Percentiles rank a stretch among this genome's conserved stretches.
Conservation (phyloP, 225 moss, liverwort and hornwort genomes). For the Thuidium tamariscinum region DNA sequence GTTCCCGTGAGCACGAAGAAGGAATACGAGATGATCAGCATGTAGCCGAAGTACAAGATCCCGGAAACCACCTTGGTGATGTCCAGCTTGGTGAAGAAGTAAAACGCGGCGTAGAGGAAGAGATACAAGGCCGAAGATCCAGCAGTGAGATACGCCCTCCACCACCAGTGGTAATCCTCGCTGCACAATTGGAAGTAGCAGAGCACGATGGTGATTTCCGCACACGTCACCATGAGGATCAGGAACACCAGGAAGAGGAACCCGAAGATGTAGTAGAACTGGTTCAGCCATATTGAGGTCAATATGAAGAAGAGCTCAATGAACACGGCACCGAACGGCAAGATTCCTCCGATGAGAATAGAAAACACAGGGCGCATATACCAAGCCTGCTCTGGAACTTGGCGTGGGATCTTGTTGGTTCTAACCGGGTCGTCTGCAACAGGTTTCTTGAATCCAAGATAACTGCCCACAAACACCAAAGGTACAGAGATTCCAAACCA, state of each 20-base stretch:
- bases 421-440: conserved; percentile 64
- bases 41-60: conserved; percentile 79
- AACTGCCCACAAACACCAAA: conserved; percentile 68
- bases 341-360: conserved; percentile 67
- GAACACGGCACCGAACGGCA: conserved; percentile 85
- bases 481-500: conserved; percentile 93
- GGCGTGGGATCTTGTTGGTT: conserved; percentile 84
- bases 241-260: conserved; percentile 80
- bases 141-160: conserved; percentile 78
- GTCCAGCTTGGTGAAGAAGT: conserved; percentile 80
- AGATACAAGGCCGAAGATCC: conserved; percentile 80
- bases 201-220: conserved; percentile 83
- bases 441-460: conserved; percentile 78
- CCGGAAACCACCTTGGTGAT: conserved; percentile 82
- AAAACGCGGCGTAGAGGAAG: conserved; percentile 79
- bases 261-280: conserved; percentile 86
- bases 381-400: conserved; percentile 85
- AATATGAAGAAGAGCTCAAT: conserved; percentile 85
- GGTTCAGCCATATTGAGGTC: conserved; percentile 85
- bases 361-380: conserved; percentile 79
- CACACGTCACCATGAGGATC: conserved; percentile 82
- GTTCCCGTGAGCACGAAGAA: conserved; percentile 90
- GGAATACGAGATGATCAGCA: conserved; percentile 93
- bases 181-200: conserved; percentile 94
- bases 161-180: conserved; percentile 94